Evolutionary conservation across 805 yeast species (phyloP), one percentile per base, ranked within the genome.

Genomic region (Lachancea cidri): DNA sequence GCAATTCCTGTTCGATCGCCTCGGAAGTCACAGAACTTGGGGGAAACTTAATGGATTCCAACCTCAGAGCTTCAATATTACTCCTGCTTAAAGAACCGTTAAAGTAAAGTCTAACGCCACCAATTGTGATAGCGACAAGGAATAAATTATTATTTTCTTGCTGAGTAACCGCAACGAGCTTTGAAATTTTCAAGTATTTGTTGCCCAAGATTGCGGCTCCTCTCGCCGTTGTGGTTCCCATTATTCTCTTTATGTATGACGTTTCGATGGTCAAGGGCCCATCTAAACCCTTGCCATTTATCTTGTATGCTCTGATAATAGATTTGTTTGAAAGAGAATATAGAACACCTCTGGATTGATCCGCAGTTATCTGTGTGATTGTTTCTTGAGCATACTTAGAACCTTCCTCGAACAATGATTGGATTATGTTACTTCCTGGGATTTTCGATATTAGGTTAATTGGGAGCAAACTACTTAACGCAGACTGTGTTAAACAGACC

Each of bases 291-390:
- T 64, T 72, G 13, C 64, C 63, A 27, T 62, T 53, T 19, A 67
- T 69, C 46, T 86, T 68, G 55, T 87, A 91, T 3, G 86, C 86
- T 52, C 94, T 75, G 16, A 93, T 77, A n/a, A 79, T 74, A 0
- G 96, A 87, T 43, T 74, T 78, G 17, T 87, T 81, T 0, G 96
- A 84, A 36, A 93, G 72, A 0, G 96, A 77, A 61, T 93, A 93
- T 14, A 93, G 58, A 17, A 86, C 71, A 22, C 78, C 79, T 58
- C 96, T 76, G 2, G 86, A 76, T 45, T 83, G 79, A 60, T 93
- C 98, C 32, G 88, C 68, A 35, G 72, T 77, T 34, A 88, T 55
- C 52, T 83, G 85, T 2, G 67, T 55, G n/a, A 86, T 67, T 0
- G 72, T 62, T 54, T 86, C 95, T 2, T 78, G 76, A 4, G 56